Conservation (phyloP, 306 rosid species). For the Quercus glauca region DNA sequence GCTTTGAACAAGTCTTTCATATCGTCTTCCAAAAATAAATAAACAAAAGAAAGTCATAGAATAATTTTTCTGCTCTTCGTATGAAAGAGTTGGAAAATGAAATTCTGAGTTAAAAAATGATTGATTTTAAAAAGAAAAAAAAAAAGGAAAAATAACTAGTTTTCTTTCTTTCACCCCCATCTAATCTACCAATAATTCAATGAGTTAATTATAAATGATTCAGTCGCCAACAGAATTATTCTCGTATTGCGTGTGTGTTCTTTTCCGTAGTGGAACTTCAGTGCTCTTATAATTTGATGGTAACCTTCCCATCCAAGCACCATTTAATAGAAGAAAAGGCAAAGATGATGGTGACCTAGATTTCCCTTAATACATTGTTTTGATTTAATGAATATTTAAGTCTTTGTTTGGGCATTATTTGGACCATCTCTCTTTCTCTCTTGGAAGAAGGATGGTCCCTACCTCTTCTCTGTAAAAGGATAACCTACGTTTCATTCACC, state of each 20-base stretch:
- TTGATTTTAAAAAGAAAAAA: no score
- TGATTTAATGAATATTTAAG: conserved; percentile 9
- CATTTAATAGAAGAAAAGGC: background rate
- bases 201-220: conserved; percentile 14
- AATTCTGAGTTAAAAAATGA: background rate
- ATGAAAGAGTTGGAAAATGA: no score
- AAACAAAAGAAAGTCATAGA: background rate
- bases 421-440: conserved; percentile 16
- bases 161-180: conserved; percentile 30
- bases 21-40: background rate
- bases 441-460: conserved; percentile 32
- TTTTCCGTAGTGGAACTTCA: conserved; percentile 34
- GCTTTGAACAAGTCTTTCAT: conserved; percentile 22
- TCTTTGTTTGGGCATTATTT: conserved; percentile 50
- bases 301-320: conserved; percentile 24
- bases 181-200: conserved; percentile 43
- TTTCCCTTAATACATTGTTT: conserved; percentile 22
- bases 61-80: conserved; percentile 17
- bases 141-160: background rate
- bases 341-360: conserved; percentile 25
- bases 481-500: conserved; percentile 22
- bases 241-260: conserved; percentile 21
- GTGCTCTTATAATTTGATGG: conserved; percentile 36
- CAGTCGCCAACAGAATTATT: conserved; percentile 25
- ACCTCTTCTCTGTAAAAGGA: conserved; percentile 20